phyloP scores from a whole-genome alignment of 78 protist genomes.

The Tieghemostelium lacteum region DNA sequence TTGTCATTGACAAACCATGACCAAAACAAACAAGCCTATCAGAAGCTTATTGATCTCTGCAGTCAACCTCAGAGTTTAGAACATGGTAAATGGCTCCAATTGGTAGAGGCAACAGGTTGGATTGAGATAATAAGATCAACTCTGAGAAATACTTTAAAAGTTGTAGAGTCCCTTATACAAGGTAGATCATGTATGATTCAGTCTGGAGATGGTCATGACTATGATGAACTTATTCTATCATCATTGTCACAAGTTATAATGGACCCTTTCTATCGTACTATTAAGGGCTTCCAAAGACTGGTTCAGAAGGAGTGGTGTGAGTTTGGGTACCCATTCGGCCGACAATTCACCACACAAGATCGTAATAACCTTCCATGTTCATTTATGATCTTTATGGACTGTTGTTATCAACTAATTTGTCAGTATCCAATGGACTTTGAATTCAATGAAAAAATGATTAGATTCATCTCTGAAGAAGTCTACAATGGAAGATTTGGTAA shows the following conservation, averaged over 20 bases:
- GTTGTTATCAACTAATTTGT: constrained; percentile 75
- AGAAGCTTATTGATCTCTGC: background rate
- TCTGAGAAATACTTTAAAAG: background rate
- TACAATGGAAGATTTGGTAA: constrained; percentile 78
- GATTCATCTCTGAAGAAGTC: background rate
- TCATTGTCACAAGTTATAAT: constrained; percentile 81
- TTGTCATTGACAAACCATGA: background rate
- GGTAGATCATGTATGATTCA: constrained; percentile 12
- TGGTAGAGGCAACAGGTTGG: background rate
- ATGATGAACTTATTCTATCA: constrained; percentile 6
- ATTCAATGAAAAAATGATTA: constrained; percentile 81
- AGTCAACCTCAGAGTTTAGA: background rate
- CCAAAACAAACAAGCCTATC: background rate
- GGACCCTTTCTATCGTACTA: constrained; percentile 93
- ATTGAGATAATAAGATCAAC: background rate
- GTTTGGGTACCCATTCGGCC: constrained; percentile 82
- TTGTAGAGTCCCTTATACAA: background rate
- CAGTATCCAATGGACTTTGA: constrained; percentile 90
- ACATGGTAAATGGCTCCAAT: background rate
- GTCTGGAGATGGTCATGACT: constrained; percentile 9
- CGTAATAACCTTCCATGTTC: constrained; percentile 45
- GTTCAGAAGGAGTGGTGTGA: constrained; percentile 94
- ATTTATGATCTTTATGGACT: constrained; percentile 90
- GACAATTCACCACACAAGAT: constrained; percentile 57
- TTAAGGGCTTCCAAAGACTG: constrained; percentile 86